These are phyloP conservation scores for Salvia miltiorrhiza DNA, from an alignment of 257 asterid genomes.

Conservation along the genomic window DNA sequence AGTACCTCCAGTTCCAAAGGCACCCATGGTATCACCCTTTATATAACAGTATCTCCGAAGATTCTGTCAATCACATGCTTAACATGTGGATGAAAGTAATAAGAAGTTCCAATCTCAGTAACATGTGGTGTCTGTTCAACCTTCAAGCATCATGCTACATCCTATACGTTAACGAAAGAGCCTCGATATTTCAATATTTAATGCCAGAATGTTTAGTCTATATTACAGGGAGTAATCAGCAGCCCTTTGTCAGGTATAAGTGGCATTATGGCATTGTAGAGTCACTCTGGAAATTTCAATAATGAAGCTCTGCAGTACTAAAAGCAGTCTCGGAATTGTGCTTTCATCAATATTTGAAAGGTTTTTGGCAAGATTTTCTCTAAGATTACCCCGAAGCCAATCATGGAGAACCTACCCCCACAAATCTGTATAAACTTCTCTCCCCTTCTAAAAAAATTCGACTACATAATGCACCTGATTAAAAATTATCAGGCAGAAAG, in stretches of 20 bases:
- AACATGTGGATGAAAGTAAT: too few relatives aligned
- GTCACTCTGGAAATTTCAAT: not conserved
- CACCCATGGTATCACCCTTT: too few relatives aligned
- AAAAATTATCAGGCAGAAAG: constrained; percentile 10
- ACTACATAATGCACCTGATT: constrained; percentile 16
- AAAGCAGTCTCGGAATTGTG: too few relatives aligned
- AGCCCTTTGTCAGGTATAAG: not conserved
- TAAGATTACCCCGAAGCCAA: too few relatives aligned
- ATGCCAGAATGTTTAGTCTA: not conserved
- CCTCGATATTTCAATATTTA: not conserved
- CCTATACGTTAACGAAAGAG: not conserved
- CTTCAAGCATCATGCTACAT: not conserved
- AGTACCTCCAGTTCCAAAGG: too few relatives aligned
- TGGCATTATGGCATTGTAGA: not conserved
- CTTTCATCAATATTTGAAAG: too few relatives aligned
- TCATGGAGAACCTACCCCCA: not conserved
- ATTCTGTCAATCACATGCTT: too few relatives aligned
- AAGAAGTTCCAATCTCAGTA: too few relatives aligned
- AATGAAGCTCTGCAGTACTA: too few relatives aligned
- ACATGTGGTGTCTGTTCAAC: not conserved
- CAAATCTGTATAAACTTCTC: not conserved
- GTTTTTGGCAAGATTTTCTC: too few relatives aligned
- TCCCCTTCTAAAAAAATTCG: not conserved
- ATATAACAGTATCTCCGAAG: too few relatives aligned
- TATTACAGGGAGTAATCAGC: not conserved